Conservation (phyloP, 805 yeast genomes). For the Kluyveromyces wickerhamii region DNA sequence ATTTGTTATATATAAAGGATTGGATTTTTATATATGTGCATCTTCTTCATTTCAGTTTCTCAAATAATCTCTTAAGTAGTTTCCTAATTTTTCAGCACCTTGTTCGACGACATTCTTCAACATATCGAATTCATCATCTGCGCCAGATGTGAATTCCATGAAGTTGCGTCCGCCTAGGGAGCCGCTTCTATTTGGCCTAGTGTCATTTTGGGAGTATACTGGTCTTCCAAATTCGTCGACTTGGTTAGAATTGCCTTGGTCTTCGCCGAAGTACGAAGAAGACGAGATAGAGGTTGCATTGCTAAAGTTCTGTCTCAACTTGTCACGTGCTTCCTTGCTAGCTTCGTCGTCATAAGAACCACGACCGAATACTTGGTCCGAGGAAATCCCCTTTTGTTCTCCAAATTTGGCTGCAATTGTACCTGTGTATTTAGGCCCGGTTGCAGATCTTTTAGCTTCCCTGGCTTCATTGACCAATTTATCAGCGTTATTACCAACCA, state of each 20-base stretch:
- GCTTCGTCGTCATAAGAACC: constrained; percentile 72
- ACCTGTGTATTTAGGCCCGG: constrained; percentile 62
- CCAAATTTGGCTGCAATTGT: constrained; percentile 75
- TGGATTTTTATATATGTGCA: too few species aligned
- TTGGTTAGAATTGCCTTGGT: constrained; percentile 40
- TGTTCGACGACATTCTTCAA: constrained; percentile 87
- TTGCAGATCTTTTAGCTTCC: constrained; percentile 34
- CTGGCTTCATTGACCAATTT: constrained; percentile 35
- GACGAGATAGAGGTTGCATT: constrained; percentile 92
- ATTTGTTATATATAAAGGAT: too few species aligned
- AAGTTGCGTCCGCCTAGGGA: constrained; percentile 21
- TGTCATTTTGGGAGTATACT: constrained; percentile 31
- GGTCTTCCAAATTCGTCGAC: constrained; percentile 25
- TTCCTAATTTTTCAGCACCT: constrained; percentile 86
- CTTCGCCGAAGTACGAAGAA: constrained; percentile 85
- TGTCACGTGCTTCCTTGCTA: constrained; percentile 71
- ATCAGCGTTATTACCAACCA: constrained; percentile 59
- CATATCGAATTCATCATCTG: constrained; percentile 84
- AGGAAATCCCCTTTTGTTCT: constrained; percentile 85
- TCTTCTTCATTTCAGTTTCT: too few species aligned
- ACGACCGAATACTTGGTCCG: constrained; percentile 90
- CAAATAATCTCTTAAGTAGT: constrained; percentile 78
- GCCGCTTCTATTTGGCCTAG: constrained; percentile 4
- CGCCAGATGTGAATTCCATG: constrained; percentile 61
- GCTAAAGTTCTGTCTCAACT: constrained; percentile 61